Percentiles rank a stretch among this genome's conserved stretches.
These are phyloP conservation scores for Gryganskiella cystojenkinii DNA, from an alignment of 192 early-diverging fungal genomes.

Conservation along the genomic window DNA sequence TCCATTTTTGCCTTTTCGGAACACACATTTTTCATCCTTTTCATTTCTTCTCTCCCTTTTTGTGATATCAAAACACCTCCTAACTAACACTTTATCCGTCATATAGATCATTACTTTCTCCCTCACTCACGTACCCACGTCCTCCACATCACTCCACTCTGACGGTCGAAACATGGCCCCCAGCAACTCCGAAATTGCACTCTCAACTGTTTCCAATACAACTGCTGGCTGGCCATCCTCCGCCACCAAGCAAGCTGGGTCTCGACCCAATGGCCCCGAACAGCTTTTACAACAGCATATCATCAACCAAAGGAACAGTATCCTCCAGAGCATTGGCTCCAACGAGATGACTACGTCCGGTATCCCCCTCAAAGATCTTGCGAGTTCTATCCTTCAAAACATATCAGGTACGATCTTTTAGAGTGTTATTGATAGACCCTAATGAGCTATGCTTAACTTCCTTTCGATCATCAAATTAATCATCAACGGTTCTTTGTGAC, in stretches of 20 bases:
- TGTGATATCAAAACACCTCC: too few relatives aligned
- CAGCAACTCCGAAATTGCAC: not conserved
- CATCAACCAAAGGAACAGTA: constrained; percentile 18
- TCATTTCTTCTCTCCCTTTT: not conserved
- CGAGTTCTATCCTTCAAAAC: constrained; percentile 23
- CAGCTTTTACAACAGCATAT: constrained; percentile 38
- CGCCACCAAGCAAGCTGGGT: constrained; percentile 1
- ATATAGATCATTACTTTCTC: not conserved
- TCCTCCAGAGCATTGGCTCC: constrained; percentile 23
- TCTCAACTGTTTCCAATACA: not conserved
- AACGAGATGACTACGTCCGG: constrained; percentile 6
- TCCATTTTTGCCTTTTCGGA: not conserved
- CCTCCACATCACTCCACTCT: not conserved
- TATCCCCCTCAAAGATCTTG: constrained; percentile 11
- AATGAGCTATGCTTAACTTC: too few relatives aligned
- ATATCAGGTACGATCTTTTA: constrained; percentile 22
- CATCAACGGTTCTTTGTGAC: too few relatives aligned
- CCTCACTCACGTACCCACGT: not conserved
- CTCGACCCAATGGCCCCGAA: constrained; percentile 1
- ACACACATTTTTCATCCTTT: not conserved
- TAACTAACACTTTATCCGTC: not conserved
- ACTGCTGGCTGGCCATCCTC: not conserved
- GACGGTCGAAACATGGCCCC: not conserved
- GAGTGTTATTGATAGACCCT: too few relatives aligned
- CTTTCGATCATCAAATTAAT: too few relatives aligned